Evolutionary conservation across 148 eudicot genomes (phyloP).

Genomic region (Rhododendron ovatum): DNA sequence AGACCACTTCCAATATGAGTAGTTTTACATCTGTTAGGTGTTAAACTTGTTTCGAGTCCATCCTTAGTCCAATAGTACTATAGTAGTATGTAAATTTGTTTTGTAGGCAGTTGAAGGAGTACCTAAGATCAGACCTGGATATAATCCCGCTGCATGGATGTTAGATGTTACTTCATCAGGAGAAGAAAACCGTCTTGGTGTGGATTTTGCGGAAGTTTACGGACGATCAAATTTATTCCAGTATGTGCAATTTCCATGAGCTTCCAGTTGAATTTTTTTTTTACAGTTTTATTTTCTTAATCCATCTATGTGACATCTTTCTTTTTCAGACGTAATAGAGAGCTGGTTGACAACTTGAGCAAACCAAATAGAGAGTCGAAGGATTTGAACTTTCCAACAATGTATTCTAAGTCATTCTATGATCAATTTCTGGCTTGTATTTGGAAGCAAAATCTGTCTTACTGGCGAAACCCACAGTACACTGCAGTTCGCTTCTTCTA

Average conservation of each 20-base stretch:
- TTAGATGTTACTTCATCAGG: slow-evolving; percentile 80
- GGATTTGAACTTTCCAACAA: slow-evolving; percentile 74
- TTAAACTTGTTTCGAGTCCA: not conserved
- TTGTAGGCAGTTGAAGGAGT: slow-evolving; percentile 83
- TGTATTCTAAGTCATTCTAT: slow-evolving; percentile 55
- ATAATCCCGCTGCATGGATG: slow-evolving; percentile 99
- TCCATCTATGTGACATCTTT: not conserved
- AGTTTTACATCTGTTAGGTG: not conserved
- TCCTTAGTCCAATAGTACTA: not conserved
- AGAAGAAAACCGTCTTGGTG: slow-evolving; percentile 78
- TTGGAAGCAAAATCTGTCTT: slow-evolving; percentile 92
- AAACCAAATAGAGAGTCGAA: slow-evolving; percentile 63
- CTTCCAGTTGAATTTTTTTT: not conserved
- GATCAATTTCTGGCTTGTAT: slow-evolving; percentile 82
- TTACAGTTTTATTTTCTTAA: slow-evolving; percentile 13
- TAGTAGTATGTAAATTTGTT: not conserved
- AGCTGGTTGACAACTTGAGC: slow-evolving; percentile 78
- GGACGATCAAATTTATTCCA: slow-evolving; percentile 57
- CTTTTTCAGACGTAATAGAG: slow-evolving; percentile 60
- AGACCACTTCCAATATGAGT: not conserved
- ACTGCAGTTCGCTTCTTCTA: slow-evolving; percentile 99
- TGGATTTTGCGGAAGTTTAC: slow-evolving; percentile 93
- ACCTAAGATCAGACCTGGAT: slow-evolving; percentile 70
- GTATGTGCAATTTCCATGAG: slow-evolving; percentile 39
- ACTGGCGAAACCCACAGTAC: slow-evolving; percentile 98